Conservation (phyloP, 345 rosid species). For the Fremontodendron californicum region DNA sequence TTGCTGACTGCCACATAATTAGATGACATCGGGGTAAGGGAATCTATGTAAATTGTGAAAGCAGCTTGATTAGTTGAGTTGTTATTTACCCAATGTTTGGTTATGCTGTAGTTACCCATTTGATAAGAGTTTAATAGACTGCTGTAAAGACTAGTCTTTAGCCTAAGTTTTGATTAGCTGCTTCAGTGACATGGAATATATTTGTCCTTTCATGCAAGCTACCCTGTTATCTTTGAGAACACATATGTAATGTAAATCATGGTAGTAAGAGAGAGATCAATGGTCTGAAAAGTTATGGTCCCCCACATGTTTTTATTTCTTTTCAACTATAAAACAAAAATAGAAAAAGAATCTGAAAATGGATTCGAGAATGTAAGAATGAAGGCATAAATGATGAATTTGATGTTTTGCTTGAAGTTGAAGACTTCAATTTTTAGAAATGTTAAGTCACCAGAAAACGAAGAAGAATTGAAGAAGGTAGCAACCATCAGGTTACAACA, state of each 20-base stretch:
- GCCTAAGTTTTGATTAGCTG: background rate
- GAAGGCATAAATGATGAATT: no score
- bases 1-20: background rate
- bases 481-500: background rate
- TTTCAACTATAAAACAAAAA: no score
- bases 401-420: no score
- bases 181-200: background rate
- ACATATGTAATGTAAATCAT: no score
- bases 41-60: background rate
- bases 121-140: background rate
- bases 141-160: background rate
- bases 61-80: background rate
- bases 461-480: background rate
- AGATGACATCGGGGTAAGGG: background rate
- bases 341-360: no score
- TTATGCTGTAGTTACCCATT: background rate
- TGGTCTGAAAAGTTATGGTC: no score
- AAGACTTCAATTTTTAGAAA: no score
- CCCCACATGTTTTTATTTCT: no score
- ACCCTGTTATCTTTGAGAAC: background rate
- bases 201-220: background rate
- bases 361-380: no score
- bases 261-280: no score
- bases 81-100: background rate
- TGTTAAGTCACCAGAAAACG: no score